Percentiles rank a stretch among this genome's conserved stretches.
Conservation (phyloP, 148 eudicot species). For the Dysphania ambrosioides region DNA sequence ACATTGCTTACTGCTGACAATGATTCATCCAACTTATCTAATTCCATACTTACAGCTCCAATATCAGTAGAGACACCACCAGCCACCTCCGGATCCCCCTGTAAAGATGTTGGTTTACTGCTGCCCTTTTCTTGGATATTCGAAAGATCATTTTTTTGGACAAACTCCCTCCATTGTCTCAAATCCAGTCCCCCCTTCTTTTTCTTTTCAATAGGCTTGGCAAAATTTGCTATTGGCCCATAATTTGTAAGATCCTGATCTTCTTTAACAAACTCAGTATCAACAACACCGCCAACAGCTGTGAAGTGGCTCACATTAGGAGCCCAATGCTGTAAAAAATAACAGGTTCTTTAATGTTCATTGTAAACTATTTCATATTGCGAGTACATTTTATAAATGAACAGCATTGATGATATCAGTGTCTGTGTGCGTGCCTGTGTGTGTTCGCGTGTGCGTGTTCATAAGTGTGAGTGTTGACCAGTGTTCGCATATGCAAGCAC, state of each 20-base stretch:
- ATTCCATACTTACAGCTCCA: neutral
- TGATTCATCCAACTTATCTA: constrained; percentile 4
- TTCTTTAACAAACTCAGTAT: constrained; percentile 32
- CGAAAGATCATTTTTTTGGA: constrained; percentile 24
- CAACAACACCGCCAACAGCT: constrained; percentile 22
- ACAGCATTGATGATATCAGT: neutral
- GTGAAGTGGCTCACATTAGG: constrained; percentile 36
- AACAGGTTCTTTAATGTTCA: neutral
- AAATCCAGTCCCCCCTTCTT: constrained; percentile 69
- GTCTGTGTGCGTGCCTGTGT: neutral
- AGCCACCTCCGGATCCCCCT: neutral
- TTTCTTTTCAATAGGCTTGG: constrained; percentile 59
- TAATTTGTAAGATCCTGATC: constrained; percentile 41
- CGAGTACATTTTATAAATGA: neutral
- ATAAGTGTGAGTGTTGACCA: no score
- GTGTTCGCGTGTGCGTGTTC: no score
- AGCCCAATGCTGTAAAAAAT: constrained; percentile 65
- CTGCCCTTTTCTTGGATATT: constrained; percentile 18
- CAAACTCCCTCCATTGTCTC: constrained; percentile 53
- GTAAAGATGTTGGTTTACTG: constrained; percentile 2
- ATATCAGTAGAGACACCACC: neutral
- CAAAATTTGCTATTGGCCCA: constrained; percentile 47
- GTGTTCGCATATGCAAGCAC: no score
- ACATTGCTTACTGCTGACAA: constrained; percentile 1
- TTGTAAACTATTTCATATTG: neutral